A percentile compares a stretch with the other conserved stretches of the same genome.
These are phyloP conservation scores for Emericellopsis cladophorae DNA, from an alignment of 2,329 filamentous ascomycete species.

Conservation along the genomic window DNA sequence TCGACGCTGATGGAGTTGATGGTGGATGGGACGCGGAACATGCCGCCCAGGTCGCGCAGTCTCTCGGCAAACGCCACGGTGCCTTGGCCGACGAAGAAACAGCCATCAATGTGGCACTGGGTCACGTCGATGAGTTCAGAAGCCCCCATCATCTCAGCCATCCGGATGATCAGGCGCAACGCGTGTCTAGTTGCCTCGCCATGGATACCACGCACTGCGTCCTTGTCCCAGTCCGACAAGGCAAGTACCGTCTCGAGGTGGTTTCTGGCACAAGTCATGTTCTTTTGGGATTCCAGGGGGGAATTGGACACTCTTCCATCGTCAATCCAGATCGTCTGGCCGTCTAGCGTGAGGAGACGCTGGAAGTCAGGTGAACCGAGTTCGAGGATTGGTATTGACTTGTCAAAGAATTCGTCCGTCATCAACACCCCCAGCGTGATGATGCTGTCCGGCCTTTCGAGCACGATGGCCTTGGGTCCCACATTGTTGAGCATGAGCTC, in stretches of 20 bases:
- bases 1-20: constrained; percentile 31
- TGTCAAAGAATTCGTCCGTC: constrained; percentile 23
- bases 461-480: constrained; percentile 25
- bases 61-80: constrained; percentile 21
- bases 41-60: constrained; percentile 18
- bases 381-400: constrained; percentile 24
- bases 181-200: constrained; percentile 20
- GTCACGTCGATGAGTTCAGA: constrained; percentile 19
- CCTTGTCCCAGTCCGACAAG: constrained; percentile 8
- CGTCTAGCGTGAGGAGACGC: not conserved
- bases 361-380: constrained; percentile 8
- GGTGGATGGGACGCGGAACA: constrained; percentile 23
- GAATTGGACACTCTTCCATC: too few relatives aligned
- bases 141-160: constrained; percentile 20
- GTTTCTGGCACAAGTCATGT: not conserved
- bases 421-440: constrained; percentile 30
- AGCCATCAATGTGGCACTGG: constrained; percentile 28
- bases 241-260: not conserved
- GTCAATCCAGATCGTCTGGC: not conserved
- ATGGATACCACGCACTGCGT: constrained; percentile 13
- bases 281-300: not conserved
- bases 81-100: constrained; percentile 26
- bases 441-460: constrained; percentile 27
- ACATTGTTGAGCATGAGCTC: constrained; percentile 26
- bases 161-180: constrained; percentile 22